Percentiles rank a stretch among this genome's conserved stretches.
Conservation (phyloP, 129 eudicot species). For the Lonicera japonica region DNA sequence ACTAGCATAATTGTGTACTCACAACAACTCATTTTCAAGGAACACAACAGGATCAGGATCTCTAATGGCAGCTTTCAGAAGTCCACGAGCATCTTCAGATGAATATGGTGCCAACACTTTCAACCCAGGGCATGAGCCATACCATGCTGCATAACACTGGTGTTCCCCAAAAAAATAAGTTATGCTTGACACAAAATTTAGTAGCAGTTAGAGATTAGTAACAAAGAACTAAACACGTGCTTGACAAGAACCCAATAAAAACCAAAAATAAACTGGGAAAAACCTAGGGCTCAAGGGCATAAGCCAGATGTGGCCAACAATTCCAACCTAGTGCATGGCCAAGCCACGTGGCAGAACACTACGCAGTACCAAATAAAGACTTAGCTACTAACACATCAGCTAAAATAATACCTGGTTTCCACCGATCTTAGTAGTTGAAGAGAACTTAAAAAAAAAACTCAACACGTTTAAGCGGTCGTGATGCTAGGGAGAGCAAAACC, state of each 20-base stretch:
- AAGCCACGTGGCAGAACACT: no score
- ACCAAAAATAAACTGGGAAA: neutral
- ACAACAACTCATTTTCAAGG: conserved; percentile 94
- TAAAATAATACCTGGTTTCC: no score
- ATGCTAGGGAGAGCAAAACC: no score
- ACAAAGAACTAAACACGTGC: neutral
- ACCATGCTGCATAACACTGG: conserved; percentile 98
- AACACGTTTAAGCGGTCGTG: no score
- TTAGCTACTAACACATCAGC: no score
- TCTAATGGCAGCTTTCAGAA: conserved; percentile 93
- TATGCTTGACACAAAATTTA: neutral
- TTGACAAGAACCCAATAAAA: neutral
- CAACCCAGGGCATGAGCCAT: conserved; percentile 75
- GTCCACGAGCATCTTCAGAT: conserved; percentile 92
- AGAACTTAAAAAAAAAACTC: no score
- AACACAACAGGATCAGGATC: conserved; percentile 98
- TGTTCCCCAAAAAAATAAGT: neutral
- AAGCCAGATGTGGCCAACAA: no score
- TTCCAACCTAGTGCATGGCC: no score
- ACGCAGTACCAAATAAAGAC: no score
- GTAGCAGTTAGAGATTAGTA: neutral
- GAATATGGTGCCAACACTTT: conserved; percentile 91
- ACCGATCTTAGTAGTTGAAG: no score
- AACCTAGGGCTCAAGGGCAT: no score
- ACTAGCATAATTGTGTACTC: conserved; percentile 15